Evolutionary conservation across 2,329 filamentous ascomycete genomes (phyloP).

Genomic region (Alternaria panax): DNA sequence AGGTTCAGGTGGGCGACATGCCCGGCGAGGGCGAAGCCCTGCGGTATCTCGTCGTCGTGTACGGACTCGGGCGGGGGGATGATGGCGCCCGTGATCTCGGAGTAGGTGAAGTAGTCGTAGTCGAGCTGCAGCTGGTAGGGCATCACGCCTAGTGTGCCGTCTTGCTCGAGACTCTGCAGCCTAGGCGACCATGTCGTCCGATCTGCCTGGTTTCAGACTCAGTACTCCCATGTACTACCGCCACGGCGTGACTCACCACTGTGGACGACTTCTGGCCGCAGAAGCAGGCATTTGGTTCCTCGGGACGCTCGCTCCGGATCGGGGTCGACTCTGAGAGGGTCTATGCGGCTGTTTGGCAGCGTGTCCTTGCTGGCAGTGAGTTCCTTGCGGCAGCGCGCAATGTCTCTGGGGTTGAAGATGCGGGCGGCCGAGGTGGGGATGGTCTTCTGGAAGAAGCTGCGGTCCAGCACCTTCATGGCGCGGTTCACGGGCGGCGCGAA

Average conservation of each 20-base stretch:
- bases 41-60: slow-evolving; percentile 79
- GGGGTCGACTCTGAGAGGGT: slow-evolving; percentile 67
- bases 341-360: slow-evolving; percentile 69
- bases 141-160: slow-evolving; percentile 72
- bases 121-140: slow-evolving; percentile 78
- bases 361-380: slow-evolving; percentile 72
- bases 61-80: slow-evolving; percentile 74
- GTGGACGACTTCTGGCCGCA: slow-evolving; percentile 54
- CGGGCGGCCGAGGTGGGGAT: slow-evolving; percentile 80
- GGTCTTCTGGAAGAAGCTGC: slow-evolving; percentile 79
- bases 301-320: slow-evolving; percentile 62
- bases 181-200: slow-evolving; percentile 77
- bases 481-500: slow-evolving; percentile 84
- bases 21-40: slow-evolving; percentile 86
- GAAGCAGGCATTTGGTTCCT: slow-evolving; percentile 56
- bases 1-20: slow-evolving; percentile 97
- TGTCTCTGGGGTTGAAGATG: slow-evolving; percentile 76
- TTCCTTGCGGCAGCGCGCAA: slow-evolving; percentile 72
- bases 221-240: slow-evolving; percentile 29
- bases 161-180: slow-evolving; percentile 72
- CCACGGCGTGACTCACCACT: slow-evolving; percentile 41
- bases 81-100: slow-evolving; percentile 82
- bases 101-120: slow-evolving; percentile 87
- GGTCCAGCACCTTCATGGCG: slow-evolving; percentile 80
- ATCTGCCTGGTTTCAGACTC: slow-evolving; percentile 59